Evolutionary conservation across 2,329 filamentous ascomycete species (phyloP).

Genomic region (Colletotrichum lentis): DNA sequence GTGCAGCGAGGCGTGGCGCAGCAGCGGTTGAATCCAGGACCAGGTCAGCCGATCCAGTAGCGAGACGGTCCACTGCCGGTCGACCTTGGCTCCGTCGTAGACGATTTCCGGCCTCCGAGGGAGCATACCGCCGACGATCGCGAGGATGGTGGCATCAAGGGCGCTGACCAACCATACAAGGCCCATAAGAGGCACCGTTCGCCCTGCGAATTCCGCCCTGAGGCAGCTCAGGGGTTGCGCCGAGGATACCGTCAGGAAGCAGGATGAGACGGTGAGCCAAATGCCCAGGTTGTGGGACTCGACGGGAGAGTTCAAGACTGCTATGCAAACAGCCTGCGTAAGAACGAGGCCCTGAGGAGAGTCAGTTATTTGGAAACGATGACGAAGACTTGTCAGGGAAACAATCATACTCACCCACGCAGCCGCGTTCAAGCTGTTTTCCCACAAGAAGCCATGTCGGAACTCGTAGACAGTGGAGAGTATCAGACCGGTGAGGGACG

Average conservation of each 20-base stretch:
- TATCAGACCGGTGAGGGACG: neutral
- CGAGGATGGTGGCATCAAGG: slow-evolving; percentile 53
- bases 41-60: slow-evolving; percentile 70
- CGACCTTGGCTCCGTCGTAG: slow-evolving; percentile 65
- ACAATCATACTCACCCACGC: neutral
- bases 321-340: slow-evolving; percentile 59
- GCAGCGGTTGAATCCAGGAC: slow-evolving; percentile 66
- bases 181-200: neutral
- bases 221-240: too few species aligned
- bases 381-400: too few species aligned
- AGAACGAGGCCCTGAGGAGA: slow-evolving; percentile 49
- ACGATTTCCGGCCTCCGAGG: slow-evolving; percentile 75
- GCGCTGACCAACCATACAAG: neutral
- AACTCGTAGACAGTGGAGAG: neutral
- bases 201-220: too few species aligned
- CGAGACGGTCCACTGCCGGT: slow-evolving; percentile 68
- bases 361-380: too few species aligned
- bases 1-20: slow-evolving; percentile 63
- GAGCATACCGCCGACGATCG: slow-evolving; percentile 62
- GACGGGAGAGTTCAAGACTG: slow-evolving; percentile 58
- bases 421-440: neutral
- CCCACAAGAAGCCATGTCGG: neutral
- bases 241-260: slow-evolving; percentile 45
- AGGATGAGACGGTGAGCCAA: slow-evolving; percentile 56
- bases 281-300: slow-evolving; percentile 62